phyloP scores from a whole-genome alignment of 2,329 filamentous ascomycete genomes.

The Drechslerella coelobrocha region DNA sequence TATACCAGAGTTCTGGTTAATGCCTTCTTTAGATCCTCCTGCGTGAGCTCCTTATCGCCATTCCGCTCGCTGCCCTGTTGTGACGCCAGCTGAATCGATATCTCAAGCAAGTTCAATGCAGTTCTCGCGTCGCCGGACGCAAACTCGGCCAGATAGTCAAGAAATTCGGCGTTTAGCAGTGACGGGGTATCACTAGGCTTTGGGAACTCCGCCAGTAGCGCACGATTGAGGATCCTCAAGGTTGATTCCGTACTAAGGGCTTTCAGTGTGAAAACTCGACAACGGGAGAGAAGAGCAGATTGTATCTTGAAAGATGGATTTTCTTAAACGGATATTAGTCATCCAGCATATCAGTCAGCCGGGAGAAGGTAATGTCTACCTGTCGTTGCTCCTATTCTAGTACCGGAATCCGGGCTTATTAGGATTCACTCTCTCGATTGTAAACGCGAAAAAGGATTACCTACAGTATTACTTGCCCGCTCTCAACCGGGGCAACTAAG shows the following conservation, averaged over 20 bases:
- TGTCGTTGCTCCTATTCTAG: constrained; percentile 83
- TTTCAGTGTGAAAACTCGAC: constrained; percentile 84
- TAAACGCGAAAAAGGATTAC: too few species aligned
- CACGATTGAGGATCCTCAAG: constrained; percentile 52
- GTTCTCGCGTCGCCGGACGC: constrained; percentile 92
- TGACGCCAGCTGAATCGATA: constrained; percentile 71
- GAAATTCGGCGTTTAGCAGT: constrained; percentile 77
- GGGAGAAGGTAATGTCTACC: constrained; percentile 57
- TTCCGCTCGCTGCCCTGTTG: constrained; percentile 3
- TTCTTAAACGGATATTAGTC: constrained; percentile 22
- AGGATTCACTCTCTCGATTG: too few species aligned
- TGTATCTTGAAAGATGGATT: constrained; percentile 96
- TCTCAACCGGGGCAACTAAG: constrained; percentile 80
- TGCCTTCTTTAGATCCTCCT: constrained; percentile 77
- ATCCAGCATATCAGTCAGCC: background rate
- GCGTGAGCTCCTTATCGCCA: constrained; percentile 63
- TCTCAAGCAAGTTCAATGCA: constrained; percentile 87
- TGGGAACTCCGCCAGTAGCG: constrained; percentile 32
- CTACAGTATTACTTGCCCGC: constrained; percentile 79
- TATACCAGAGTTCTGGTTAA: constrained; percentile 94
- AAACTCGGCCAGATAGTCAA: constrained; percentile 82
- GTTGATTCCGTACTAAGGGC: constrained; percentile 74
- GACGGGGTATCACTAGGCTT: constrained; percentile 57
- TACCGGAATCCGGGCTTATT: background rate
- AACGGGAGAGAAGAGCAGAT: constrained; percentile 83